Evolutionary conservation across 352 stramenopile genomes (phyloP).

Genomic region (Globisporangium okanoganense): DNA sequence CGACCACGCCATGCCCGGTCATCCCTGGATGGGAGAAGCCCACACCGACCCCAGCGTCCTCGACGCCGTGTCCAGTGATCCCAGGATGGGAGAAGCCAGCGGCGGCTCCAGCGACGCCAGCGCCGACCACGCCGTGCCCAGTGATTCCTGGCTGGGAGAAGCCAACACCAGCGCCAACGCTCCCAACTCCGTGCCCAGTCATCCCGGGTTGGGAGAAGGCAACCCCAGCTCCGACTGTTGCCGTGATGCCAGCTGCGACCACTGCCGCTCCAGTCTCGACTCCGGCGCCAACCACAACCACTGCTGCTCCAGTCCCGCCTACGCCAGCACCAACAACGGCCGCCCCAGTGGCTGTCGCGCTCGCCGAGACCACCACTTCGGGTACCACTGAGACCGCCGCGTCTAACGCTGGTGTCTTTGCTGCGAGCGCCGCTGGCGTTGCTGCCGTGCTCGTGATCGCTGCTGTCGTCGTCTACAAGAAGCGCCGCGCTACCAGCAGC

Average conservation of each 20-base stretch:
- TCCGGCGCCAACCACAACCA: not conserved
- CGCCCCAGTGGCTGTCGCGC: conserved; percentile 4
- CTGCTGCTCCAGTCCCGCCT: not conserved
- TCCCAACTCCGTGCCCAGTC: conserved; percentile 15
- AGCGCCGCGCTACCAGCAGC: conserved; percentile 5
- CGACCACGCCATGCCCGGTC: conserved; percentile 19
- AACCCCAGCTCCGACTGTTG: conserved; percentile 11
- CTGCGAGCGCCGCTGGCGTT: conserved; percentile 15
- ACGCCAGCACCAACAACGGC: conserved; percentile 10
- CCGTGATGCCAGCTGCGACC: not conserved
- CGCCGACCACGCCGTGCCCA: conserved; percentile 8
- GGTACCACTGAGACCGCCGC: conserved; percentile 4
- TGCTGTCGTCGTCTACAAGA: conserved; percentile 34
- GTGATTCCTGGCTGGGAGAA: conserved; percentile 16
- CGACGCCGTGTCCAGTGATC: conserved; percentile 9
- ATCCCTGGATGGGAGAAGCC: conserved; percentile 15
- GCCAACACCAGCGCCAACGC: conserved; percentile 20
- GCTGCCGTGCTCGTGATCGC: conserved; percentile 30
- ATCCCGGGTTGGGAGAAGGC: conserved; percentile 17
- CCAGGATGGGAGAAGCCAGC: conserved; percentile 23
- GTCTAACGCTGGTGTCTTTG: conserved; percentile 18
- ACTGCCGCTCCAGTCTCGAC: not conserved
- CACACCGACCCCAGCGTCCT: conserved; percentile 12
- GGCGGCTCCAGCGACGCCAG: conserved; percentile 19
- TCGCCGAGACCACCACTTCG: conserved; percentile 12